A percentile compares a stretch with the other conserved stretches of the same genome.
Evolutionary conservation across 1,139 yeast genomes (phyloP).

Genomic region (Yamadazyma atmosphaerica): DNA sequence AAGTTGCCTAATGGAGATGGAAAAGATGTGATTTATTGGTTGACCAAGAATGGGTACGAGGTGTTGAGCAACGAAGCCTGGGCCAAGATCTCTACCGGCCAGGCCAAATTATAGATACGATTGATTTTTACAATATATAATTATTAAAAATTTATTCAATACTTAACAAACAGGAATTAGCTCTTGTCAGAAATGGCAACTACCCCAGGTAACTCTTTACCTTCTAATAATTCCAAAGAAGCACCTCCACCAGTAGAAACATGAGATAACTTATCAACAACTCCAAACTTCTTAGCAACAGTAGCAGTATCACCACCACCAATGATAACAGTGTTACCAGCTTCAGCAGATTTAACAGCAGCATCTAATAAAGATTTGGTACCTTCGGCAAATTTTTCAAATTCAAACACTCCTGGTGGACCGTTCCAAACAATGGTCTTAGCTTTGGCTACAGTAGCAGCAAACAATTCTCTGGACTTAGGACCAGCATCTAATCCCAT

Average conservation of each 20-base stretch:
- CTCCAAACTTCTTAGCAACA: constrained; percentile 96
- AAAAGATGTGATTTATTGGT: constrained; percentile 67
- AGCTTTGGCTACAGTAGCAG: constrained; percentile 80
- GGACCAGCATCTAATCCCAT: constrained; percentile 96
- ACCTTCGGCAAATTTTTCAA: constrained; percentile 85
- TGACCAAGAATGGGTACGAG: constrained; percentile 56
- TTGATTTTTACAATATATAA: too few species aligned
- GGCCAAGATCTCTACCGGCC: constrained; percentile 48
- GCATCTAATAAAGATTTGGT: constrained; percentile 88
- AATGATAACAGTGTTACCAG: constrained; percentile 91
- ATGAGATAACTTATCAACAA: constrained; percentile 90
- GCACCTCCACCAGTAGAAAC: constrained; percentile 99
- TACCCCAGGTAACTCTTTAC: constrained; percentile 97
- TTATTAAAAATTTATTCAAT: too few species aligned
- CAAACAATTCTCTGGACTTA: constrained; percentile 74
- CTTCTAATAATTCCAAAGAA: constrained; percentile 94
- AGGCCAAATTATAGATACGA: constrained; percentile 28
- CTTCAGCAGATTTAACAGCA: constrained; percentile 78
- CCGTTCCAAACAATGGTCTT: constrained; percentile 99
- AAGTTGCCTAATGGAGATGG: constrained; percentile 70
- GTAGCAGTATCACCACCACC: constrained; percentile 99
- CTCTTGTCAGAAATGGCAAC: constrained; percentile 54
- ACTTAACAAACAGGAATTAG: too few species aligned
- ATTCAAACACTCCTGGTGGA: constrained; percentile 99
- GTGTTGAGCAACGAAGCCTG: constrained; percentile 61